Evolutionary conservation across 768 basidiomycete species (phyloP), one percentile per base, ranked within the genome.

Genomic region (Lactarius evosmus): DNA sequence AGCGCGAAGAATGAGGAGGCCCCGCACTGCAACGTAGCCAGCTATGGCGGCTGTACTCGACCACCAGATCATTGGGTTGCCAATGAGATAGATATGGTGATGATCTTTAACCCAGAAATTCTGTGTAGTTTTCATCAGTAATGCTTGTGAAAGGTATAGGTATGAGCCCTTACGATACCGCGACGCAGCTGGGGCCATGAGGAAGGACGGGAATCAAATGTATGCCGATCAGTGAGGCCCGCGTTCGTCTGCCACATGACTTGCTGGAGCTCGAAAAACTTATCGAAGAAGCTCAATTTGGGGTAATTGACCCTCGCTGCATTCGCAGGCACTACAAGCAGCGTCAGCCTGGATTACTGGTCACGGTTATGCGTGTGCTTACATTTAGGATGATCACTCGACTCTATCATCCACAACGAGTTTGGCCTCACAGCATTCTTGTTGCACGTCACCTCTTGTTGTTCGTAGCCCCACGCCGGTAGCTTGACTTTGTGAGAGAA

Each of bases 71-170:
- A 95, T 79, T 0, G 95, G 93, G 72, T 98, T 99, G 2, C 97
- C 97, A 25, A 97, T 81, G 50, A 98, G 83, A 74, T 99, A 99
- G 65, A 99, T 90, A 71, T 99, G 97, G 50, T 84, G 84, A 72
- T 98, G 89, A 66, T 98, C 93, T 75, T 95, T 95, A 50, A 97
- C 93, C 97, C 97, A 98, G 77, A 98, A 98, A 76, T 95, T 97
- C 94, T 95, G 67, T 17, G 19, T 27, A 40, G 41, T 58, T 59
- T 51, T 36, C 30, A 27, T 25, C 32, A 64, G 36, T 19, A 44
- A 52, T 7, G 17, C 2, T 32, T 11, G 4, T 3, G 59, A 58
- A 36, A 2, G 8, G 54, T 46, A 25, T 30, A 8, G 22, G 25
- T 14, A 17, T 6, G 29, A 29, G 16, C 7, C 81, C 93, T 80